Evolutionary conservation across 768 basidiomycete species (phyloP).

Genomic region (Collybia mongolica): DNA sequence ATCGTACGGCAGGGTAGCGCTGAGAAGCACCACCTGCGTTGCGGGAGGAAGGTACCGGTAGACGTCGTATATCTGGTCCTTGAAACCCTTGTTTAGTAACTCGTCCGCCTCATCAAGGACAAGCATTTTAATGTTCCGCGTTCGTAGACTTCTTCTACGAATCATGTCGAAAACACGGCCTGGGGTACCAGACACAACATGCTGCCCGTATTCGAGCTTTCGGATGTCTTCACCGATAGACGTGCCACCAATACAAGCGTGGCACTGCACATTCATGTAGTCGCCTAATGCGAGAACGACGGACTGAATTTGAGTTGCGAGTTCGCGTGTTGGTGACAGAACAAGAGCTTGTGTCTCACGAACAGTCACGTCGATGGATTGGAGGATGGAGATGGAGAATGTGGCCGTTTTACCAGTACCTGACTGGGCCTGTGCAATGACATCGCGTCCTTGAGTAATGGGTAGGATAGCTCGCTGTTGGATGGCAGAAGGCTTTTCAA

Average conservation of each 20-base stretch:
- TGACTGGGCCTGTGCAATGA: slow-evolving; percentile 98
- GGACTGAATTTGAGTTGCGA: slow-evolving; percentile 98
- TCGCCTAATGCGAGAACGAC: slow-evolving; percentile 95
- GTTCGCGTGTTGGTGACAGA: slow-evolving; percentile 96
- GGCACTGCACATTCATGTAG: slow-evolving; percentile 99
- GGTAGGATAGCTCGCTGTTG: slow-evolving; percentile 98
- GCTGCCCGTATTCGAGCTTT: slow-evolving; percentile 96
- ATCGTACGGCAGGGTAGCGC: slow-evolving; percentile 94
- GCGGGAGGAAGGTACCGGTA: slow-evolving; percentile 97
- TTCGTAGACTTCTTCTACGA: slow-evolving; percentile 86
- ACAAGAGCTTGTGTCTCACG: slow-evolving; percentile 96
- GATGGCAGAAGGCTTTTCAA: slow-evolving; percentile 98
- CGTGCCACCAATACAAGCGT: slow-evolving; percentile 97
- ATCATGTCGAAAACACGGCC: slow-evolving; percentile 99
- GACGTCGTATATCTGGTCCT: slow-evolving; percentile 99
- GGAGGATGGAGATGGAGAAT: slow-evolving; percentile 96
- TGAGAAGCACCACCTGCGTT: slow-evolving; percentile 95
- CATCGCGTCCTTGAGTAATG: slow-evolving; percentile 93
- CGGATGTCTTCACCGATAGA: slow-evolving; percentile 97
- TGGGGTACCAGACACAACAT: slow-evolving; percentile 96
- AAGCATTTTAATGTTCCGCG: slow-evolving; percentile 98
- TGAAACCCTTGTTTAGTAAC: slow-evolving; percentile 96
- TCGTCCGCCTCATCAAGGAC: slow-evolving; percentile 96
- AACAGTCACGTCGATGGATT: slow-evolving; percentile 94
- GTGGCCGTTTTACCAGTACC: slow-evolving; percentile 99